Conservation (phyloP, 192 early-diverging fungal genomes). For the Backusella westeae region DNA sequence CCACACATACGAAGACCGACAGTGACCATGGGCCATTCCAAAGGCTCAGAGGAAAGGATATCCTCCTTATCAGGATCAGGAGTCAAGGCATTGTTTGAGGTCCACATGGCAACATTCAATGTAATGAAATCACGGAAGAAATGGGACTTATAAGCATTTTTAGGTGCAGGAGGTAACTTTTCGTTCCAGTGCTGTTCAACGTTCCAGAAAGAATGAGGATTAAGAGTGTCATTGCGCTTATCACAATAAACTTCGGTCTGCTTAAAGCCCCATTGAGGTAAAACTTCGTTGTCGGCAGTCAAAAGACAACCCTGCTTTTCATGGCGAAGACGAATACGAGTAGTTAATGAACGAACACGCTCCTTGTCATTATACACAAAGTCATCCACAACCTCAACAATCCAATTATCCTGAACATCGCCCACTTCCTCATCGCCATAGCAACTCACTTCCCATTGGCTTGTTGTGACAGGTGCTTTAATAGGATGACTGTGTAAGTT, state of each 20-base stretch:
- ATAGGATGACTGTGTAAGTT: constrained; percentile 89
- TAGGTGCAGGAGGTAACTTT: constrained; percentile 61
- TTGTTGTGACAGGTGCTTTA: constrained; percentile 69
- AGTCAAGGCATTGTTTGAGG: constrained; percentile 91
- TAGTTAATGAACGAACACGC: constrained; percentile 75
- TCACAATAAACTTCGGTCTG: constrained; percentile 93
- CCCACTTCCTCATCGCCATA: constrained; percentile 77
- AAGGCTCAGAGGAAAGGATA: constrained; percentile 75
- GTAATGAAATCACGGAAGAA: constrained; percentile 88
- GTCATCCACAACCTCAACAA: constrained; percentile 79
- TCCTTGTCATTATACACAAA: constrained; percentile 42
- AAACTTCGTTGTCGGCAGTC: constrained; percentile 63
- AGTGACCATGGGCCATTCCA: constrained; percentile 86
- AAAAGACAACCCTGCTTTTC: constrained; percentile 70
- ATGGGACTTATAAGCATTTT: constrained; percentile 63
- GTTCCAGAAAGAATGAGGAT: constrained; percentile 85
- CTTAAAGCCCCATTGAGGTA: constrained; percentile 97
- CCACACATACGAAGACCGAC: constrained; percentile 91
- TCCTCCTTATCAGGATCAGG: constrained; percentile 95
- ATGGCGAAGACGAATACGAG: constrained; percentile 82
- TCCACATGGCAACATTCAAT: constrained; percentile 95
- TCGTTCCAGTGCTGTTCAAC: constrained; percentile 84
- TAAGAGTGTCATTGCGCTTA: constrained; percentile 52
- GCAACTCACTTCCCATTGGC: constrained; percentile 83
- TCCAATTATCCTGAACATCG: constrained; percentile 92